Percentiles rank a stretch among this genome's conserved stretches.
phyloP scores from a whole-genome alignment of 108 stramenopile genomes.

The Conticribra guillardii region DNA sequence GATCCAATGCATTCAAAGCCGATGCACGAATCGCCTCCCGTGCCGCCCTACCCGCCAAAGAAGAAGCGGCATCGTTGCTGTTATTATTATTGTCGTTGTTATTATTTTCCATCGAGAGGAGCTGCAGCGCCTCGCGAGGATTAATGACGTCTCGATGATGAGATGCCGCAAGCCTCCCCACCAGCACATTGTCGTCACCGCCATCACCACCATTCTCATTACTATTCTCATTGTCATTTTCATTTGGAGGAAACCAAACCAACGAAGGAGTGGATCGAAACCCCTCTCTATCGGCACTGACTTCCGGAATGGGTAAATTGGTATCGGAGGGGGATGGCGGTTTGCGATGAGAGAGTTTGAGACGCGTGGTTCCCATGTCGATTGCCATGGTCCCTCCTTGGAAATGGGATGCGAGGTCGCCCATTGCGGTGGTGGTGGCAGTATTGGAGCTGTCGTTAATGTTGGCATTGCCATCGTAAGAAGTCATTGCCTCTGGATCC shows the following conservation, averaged over 20 bases:
- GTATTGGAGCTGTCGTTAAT: background rate
- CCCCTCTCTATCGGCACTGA: conserved; percentile 67
- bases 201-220: conserved; percentile 4
- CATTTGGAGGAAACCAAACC: conserved; percentile 58
- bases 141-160: conserved; percentile 11
- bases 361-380: conserved; percentile 69
- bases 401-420: conserved; percentile 19
- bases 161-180: conserved; percentile 44
- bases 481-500: background rate
- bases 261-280: conserved; percentile 52
- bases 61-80: background rate
- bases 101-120: too few species aligned
- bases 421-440: background rate
- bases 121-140: conserved; percentile 5
- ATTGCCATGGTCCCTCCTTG: conserved; percentile 66
- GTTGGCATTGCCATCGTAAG: background rate
- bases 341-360: conserved; percentile 58
- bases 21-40: conserved; percentile 19
- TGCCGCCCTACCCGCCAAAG: background rate
- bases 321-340: background rate
- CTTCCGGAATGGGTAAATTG: conserved; percentile 22
- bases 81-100: background rate
- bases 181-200: conserved; percentile 9
- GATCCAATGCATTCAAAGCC: conserved; percentile 42
- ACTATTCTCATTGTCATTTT: conserved; percentile 1